phyloP scores from a whole-genome alignment of 1,284 basidiomycete genomes.

The Xerocomus nothofagi region DNA sequence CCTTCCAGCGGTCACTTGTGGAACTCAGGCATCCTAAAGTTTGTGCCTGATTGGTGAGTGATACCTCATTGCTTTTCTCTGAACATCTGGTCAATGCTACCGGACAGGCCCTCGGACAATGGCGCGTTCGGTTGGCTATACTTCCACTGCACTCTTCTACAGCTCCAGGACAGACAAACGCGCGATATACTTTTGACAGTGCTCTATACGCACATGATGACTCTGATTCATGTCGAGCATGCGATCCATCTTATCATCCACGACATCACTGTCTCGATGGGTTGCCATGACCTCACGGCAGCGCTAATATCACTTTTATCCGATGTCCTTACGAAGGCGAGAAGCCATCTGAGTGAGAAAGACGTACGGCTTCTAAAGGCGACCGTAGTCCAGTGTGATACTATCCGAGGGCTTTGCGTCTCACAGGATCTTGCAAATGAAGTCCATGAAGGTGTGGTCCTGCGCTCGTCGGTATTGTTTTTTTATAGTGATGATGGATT shows the following conservation, averaged over 20 bases:
- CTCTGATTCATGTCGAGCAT: constrained; percentile 35
- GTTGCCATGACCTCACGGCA: constrained; percentile 19
- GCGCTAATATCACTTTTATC: constrained; percentile 39
- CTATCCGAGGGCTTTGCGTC: constrained; percentile 37
- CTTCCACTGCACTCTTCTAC: constrained; percentile 37
- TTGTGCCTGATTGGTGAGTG: constrained; percentile 35
- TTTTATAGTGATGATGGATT: background rate
- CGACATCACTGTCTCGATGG: constrained; percentile 29
- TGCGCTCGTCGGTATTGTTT: constrained; percentile 13
- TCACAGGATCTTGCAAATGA: constrained; percentile 23
- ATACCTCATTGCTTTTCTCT: background rate
- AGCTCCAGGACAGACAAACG: constrained; percentile 23
- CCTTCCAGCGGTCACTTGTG: constrained; percentile 46
- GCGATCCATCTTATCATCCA: constrained; percentile 43
- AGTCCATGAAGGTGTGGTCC: constrained; percentile 37
- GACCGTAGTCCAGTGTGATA: constrained; percentile 35
- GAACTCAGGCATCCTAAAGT: constrained; percentile 29
- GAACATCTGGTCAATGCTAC: background rate
- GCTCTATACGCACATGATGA: constrained; percentile 30
- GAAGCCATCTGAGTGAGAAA: constrained; percentile 20
- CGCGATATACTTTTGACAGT: constrained; percentile 33
- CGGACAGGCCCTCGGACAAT: constrained; percentile 11
- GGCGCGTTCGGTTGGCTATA: constrained; percentile 48
- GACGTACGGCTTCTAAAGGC: constrained; percentile 42
- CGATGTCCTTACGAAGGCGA: constrained; percentile 35